These are phyloP conservation scores for Backusella macrospora DNA, from an alignment of 192 early-diverging fungal genomes.

Conservation along the genomic window DNA sequence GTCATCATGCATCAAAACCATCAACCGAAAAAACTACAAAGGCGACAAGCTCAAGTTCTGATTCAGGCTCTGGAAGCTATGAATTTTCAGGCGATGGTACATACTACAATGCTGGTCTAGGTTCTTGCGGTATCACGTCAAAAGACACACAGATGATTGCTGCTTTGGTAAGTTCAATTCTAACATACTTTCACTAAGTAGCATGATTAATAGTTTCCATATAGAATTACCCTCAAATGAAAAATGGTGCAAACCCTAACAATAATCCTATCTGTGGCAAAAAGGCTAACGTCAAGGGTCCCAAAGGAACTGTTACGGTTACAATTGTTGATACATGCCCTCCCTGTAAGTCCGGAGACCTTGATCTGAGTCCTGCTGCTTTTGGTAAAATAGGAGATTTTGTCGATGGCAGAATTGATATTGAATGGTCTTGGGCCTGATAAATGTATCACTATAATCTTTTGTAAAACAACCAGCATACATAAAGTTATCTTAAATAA, in stretches of 20 bases:
- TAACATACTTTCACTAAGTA: not conserved
- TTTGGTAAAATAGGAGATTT: slow-evolving; percentile 43
- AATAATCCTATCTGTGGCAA: slow-evolving; percentile 50
- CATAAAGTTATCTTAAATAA: not conserved
- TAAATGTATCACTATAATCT: not conserved
- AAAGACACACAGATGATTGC: slow-evolving; percentile 49
- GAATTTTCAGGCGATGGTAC: slow-evolving; percentile 51
- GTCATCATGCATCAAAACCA: not conserved
- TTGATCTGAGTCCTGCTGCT: slow-evolving; percentile 55
- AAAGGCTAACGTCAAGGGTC: slow-evolving; percentile 50
- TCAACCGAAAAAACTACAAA: not conserved
- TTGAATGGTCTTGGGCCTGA: slow-evolving; percentile 46
- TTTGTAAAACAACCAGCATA: not conserved
- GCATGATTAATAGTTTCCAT: not conserved
- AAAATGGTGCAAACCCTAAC: slow-evolving; percentile 49
- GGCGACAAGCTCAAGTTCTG: not conserved
- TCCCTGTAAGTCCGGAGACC: slow-evolving; percentile 40
- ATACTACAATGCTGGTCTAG: slow-evolving; percentile 50
- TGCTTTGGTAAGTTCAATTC: slow-evolving; percentile 38
- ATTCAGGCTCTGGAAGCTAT: not conserved
- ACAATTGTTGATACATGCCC: slow-evolving; percentile 58
- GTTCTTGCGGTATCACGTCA: slow-evolving; percentile 54
- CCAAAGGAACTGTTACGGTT: slow-evolving; percentile 48
- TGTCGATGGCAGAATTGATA: slow-evolving; percentile 30
- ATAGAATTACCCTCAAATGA: slow-evolving; percentile 55